Evolutionary conservation across 768 basidiomycete genomes (phyloP).

Genomic region (Mycena belliarum): DNA sequence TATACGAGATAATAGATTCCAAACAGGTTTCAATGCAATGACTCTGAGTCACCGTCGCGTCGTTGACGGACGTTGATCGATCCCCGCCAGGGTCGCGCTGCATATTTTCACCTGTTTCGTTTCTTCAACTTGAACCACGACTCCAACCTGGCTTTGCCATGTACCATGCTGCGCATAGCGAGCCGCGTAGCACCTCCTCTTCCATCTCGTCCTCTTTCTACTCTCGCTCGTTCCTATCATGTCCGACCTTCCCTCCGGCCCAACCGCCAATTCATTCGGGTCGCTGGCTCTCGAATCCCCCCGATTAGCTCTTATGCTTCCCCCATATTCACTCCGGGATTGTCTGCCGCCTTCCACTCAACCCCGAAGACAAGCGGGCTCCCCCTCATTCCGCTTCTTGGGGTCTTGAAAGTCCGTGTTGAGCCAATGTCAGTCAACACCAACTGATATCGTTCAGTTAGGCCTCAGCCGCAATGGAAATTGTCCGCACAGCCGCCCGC

Average conservation of each 20-base stretch:
- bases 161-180: conserved; percentile 55
- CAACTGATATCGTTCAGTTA: conserved; percentile 30
- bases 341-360: conserved; percentile 41
- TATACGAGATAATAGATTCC: too few species aligned
- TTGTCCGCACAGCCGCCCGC: conserved; percentile 69
- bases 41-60: too few species aligned
- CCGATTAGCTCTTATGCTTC: conserved; percentile 11
- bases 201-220: conserved; percentile 17
- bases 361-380: conserved; percentile 33
- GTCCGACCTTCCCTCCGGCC: conserved; percentile 3
- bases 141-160: conserved; percentile 31
- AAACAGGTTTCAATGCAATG: too few species aligned
- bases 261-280: conserved; percentile 12
- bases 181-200: conserved; percentile 30
- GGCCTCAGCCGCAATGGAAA: conserved; percentile 73
- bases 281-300: conserved; percentile 19
- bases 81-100: not conserved
- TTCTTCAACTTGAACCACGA: not conserved
- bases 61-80: too few species aligned
- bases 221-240: conserved; percentile 13
- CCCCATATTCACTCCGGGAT: not conserved
- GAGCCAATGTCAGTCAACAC: not conserved
- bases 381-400: conserved; percentile 57
- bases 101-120: too few species aligned
- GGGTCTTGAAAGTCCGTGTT: conserved; percentile 51